Conservation (phyloP, 2,329 filamentous ascomycete genomes). For the Neofusicoccum kwambonambiense region DNA sequence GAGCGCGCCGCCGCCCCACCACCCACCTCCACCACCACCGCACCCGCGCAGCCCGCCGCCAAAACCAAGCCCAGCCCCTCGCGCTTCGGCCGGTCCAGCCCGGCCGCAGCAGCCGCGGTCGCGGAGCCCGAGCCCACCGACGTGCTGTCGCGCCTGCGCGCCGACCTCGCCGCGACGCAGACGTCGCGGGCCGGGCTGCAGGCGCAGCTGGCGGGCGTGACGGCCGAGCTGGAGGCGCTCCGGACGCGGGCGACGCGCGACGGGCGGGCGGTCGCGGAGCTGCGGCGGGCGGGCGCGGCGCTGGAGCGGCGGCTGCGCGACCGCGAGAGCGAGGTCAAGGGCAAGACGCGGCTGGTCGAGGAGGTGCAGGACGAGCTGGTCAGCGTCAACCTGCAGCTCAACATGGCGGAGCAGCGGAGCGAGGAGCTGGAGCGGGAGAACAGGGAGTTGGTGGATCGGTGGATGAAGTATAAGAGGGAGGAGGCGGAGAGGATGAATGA, state of each 20-base stretch:
- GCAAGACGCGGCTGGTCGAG: conserved; percentile 80
- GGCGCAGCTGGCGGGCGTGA: conserved; percentile 60
- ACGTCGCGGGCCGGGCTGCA: conserved; percentile 70
- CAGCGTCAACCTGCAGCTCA: conserved; percentile 80
- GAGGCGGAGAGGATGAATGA: conserved; percentile 85
- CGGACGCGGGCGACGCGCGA: conserved; percentile 62
- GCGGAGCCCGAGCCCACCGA: conserved; percentile 24
- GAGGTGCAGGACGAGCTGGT: conserved; percentile 93
- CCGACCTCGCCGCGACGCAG: conserved; percentile 74
- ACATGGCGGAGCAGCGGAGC: conserved; percentile 75
- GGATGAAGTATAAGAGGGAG: conserved; percentile 83
- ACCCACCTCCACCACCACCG: conserved; percentile 22
- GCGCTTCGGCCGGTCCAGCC: conserved; percentile 23
- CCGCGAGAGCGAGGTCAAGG: conserved; percentile 78
- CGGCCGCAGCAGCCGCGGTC: conserved; percentile 26
- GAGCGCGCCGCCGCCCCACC: too few relatives aligned
- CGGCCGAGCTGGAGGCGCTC: conserved; percentile 64
- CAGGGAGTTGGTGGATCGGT: conserved; percentile 81
- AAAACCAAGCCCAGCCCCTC: conserved; percentile 9
- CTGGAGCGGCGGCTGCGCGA: conserved; percentile 71
- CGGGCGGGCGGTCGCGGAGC: conserved; percentile 57
- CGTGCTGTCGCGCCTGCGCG: conserved; percentile 36
- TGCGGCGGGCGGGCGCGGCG: conserved; percentile 52
- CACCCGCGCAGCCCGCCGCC: conserved; percentile 10
- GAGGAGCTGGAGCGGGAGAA: conserved; percentile 78